A percentile compares a stretch with the other conserved stretches of the same genome.
Evolutionary conservation across 2,329 filamentous ascomycete genomes (phyloP).

Genomic region (Malbranchea cinnamomea): DNA sequence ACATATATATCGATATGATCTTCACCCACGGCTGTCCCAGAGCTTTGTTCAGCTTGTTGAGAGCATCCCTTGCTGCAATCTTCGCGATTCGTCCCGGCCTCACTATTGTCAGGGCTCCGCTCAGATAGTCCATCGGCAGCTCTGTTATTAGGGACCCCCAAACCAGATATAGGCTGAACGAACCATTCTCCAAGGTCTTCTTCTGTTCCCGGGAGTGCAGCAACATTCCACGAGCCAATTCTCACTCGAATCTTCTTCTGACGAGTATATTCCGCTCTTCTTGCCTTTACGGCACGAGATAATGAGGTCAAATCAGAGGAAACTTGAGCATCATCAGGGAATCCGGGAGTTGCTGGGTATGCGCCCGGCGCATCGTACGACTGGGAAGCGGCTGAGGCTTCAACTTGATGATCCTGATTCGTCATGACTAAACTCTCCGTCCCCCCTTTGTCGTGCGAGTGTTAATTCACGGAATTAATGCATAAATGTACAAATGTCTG

Average conservation of each 20-base stretch:
- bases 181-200: conserved; percentile 86
- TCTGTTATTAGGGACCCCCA: no score
- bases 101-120: background rate
- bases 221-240: conserved; percentile 91
- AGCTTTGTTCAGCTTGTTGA: background rate
- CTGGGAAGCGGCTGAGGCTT: conserved; percentile 1
- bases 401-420: no score
- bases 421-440: no score
- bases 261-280: conserved; percentile 64
- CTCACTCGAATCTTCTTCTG: conserved; percentile 67
- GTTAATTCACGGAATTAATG: no score
- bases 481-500: no score
- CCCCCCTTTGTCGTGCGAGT: no score
- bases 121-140: background rate
- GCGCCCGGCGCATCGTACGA: conserved; percentile 32
- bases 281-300: conserved; percentile 48
- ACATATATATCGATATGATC: conserved; percentile 79
- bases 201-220: conserved; percentile 67
- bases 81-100: background rate
- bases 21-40: conserved; percentile 20
- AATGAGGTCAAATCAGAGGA: conserved; percentile 29
- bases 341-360: conserved; percentile 25
- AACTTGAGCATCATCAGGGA: conserved; percentile 7
- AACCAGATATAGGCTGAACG: conserved; percentile 43
- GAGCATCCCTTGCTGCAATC: no score